Evolutionary conservation across 768 basidiomycete genomes (phyloP).

Genomic region (Fomitopsis pulvina): DNA sequence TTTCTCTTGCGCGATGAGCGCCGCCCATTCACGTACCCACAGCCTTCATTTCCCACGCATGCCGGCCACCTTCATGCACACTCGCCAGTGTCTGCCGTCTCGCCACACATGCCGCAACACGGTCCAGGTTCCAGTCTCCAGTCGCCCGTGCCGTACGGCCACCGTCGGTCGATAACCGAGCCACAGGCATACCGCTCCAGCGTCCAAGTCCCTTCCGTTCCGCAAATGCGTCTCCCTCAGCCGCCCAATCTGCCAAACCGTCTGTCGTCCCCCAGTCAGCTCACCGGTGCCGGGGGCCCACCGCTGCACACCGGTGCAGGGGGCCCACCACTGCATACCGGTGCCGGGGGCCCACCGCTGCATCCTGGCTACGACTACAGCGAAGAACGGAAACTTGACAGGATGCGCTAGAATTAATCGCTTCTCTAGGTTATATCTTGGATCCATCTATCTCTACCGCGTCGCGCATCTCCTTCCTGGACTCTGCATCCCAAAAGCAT

Average conservation of each 20-base stretch:
- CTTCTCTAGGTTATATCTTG: constrained; percentile 1
- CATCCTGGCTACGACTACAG: constrained; percentile 10
- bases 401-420: constrained; percentile 13
- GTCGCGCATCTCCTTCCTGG: neutral
- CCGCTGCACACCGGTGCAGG: neutral
- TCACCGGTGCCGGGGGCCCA: neutral
- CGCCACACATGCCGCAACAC: constrained; percentile 34
- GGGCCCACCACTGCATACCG: neutral
- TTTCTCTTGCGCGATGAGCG: constrained; percentile 36
- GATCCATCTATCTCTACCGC: constrained; percentile 2
- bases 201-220: constrained; percentile 1
- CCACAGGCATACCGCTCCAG: constrained; percentile 42
- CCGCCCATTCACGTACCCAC: constrained; percentile 49
- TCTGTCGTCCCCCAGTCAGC: constrained; percentile 5
- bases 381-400: constrained; percentile 13
- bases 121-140: constrained; percentile 24
- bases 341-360: neutral
- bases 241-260: neutral
- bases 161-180: constrained; percentile 53
- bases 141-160: constrained; percentile 42
- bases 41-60: constrained; percentile 34
- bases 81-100: constrained; percentile 6
- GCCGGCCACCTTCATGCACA: constrained; percentile 10
- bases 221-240: constrained; percentile 7
- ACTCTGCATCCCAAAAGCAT: constrained; percentile 1